Conservation (phyloP, 2,329 filamentous ascomycete species). For the Byssochlamys sp. region DNA sequence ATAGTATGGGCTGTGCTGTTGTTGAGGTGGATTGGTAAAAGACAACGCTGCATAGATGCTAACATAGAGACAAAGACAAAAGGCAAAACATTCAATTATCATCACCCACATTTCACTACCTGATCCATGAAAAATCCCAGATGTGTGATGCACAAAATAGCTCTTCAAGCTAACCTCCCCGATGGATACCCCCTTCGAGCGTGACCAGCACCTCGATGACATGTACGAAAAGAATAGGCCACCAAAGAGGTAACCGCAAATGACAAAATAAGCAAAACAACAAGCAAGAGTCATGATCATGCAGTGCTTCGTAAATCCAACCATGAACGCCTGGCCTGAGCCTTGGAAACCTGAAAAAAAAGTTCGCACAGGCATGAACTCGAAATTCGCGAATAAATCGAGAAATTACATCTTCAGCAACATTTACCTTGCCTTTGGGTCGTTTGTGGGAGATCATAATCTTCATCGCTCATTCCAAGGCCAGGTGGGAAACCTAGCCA, state of each 20-base stretch:
- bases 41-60: neutral
- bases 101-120: neutral
- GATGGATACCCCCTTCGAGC: neutral
- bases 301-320: neutral
- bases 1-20: neutral
- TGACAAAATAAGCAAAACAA: neutral
- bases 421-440: constrained; percentile 29
- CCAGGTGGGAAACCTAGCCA: constrained; percentile 54
- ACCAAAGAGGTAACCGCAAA: neutral
- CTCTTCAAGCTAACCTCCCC: neutral
- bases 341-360: neutral
- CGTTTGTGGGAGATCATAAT: constrained; percentile 20
- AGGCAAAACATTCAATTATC: neutral
- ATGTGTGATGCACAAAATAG: neutral
- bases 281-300: neutral
- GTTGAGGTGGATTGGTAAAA: neutral
- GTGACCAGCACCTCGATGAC: neutral
- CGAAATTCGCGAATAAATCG: constrained; percentile 2
- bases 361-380: neutral
- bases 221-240: neutral
- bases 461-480: constrained; percentile 27
- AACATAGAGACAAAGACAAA: neutral
- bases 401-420: constrained; percentile 22
- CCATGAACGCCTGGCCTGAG: neutral
- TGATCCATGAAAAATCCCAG: neutral